A percentile compares a stretch with the other conserved stretches of the same genome.
phyloP scores from a whole-genome alignment of 2,329 filamentous ascomycete species.

The Aureobasidium sp. region DNA sequence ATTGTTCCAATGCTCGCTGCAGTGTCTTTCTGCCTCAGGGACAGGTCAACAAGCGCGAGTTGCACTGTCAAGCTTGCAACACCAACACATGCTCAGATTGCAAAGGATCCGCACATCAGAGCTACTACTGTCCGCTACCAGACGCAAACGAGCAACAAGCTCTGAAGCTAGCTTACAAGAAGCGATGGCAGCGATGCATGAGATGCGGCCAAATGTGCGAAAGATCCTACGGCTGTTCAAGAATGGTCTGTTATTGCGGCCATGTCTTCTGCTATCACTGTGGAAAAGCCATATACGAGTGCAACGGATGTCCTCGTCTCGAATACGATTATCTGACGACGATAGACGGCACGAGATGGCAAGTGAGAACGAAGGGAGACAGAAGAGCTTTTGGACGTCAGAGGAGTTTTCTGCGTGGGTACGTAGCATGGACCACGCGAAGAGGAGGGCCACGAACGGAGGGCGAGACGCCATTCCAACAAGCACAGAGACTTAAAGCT shows the following conservation, averaged over 20 bases:
- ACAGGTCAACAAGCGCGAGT: not conserved
- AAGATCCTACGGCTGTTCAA: not conserved
- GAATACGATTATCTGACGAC: not conserved
- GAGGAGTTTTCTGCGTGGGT: not conserved
- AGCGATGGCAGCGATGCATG: not conserved
- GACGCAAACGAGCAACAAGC: not conserved
- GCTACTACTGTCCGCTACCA: not conserved
- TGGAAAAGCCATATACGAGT: not conserved
- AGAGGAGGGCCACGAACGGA: not conserved
- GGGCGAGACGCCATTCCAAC: not conserved
- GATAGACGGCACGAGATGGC: too few relatives aligned
- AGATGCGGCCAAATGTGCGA: not conserved
- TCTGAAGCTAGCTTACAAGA: not conserved
- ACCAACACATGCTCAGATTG: not conserved
- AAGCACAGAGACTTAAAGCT: not conserved
- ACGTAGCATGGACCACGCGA: not conserved
- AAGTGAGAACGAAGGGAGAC: not conserved
- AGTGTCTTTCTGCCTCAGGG: not conserved
- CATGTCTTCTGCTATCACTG: not conserved
- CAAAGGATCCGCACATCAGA: not conserved
- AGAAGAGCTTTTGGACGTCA: not conserved
- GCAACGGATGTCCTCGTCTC: not conserved
- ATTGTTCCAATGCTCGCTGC: not conserved
- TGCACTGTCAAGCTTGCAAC: not conserved
- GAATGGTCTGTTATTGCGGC: not conserved